Evolutionary conservation across 495 filamentous ascomycete species (phyloP).

Genomic region (Penicillium lividum): DNA sequence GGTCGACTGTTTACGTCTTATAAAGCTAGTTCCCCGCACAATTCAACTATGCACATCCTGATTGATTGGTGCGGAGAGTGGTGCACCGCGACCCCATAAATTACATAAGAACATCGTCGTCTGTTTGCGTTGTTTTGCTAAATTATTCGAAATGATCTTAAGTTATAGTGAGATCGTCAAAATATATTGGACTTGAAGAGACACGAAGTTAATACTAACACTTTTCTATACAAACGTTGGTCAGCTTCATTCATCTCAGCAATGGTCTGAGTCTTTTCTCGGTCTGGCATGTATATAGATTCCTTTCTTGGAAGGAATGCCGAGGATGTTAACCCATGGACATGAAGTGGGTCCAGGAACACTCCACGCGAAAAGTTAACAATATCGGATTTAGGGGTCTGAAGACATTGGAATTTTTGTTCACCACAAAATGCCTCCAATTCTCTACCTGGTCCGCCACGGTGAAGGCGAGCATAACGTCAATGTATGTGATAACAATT

Average conservation of each 20-base stretch:
- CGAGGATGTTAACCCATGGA: no score
- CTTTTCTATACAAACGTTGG: no score
- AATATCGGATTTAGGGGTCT: not conserved
- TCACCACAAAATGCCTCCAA: constrained; percentile 17
- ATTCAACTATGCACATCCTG: not conserved
- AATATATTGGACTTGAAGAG: no score
- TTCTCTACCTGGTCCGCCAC: constrained; percentile 19
- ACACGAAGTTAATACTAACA: no score
- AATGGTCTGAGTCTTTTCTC: no score
- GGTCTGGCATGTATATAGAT: no score
- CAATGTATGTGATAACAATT: constrained; percentile 9
- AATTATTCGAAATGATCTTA: no score
- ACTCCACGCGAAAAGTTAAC: not conserved
- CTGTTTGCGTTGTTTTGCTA: not conserved
- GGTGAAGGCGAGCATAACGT: constrained; percentile 25
- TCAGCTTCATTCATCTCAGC: no score
- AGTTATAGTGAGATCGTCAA: no score
- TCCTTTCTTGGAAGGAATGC: no score
- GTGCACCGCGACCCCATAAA: not conserved
- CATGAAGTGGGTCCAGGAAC: no score
- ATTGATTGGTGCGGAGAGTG: not conserved
- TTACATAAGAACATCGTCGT: not conserved
- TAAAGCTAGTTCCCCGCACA: not conserved
- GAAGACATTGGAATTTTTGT: not conserved
- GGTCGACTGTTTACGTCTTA: not conserved